These are phyloP conservation scores for Eremochloa ophiuroides DNA, from an alignment of 176 grass and related monocot species.

Conservation along the genomic window DNA sequence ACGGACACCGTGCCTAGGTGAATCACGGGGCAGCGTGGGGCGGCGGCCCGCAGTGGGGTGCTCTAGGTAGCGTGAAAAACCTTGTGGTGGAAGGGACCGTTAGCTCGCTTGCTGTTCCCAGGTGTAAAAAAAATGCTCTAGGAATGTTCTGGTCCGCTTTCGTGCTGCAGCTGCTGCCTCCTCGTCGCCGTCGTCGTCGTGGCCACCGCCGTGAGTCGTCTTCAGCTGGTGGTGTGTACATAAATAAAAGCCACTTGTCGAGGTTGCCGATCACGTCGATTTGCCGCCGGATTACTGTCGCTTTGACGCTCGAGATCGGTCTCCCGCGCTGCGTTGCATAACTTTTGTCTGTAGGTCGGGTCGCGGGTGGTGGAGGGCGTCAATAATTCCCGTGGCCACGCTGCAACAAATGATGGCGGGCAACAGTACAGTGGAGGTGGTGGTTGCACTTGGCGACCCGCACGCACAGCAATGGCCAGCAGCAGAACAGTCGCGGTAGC, in stretches of 20 bases:
- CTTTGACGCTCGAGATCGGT: too few species aligned
- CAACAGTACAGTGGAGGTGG: not conserved
- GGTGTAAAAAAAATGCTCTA: not conserved
- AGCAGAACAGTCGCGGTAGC: not conserved
- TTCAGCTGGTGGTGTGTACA: conserved; percentile 10
- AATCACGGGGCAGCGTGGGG: not conserved
- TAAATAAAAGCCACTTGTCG: not conserved
- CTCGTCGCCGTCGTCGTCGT: not conserved
- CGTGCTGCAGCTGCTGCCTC: too few species aligned
- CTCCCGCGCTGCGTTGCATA: too few species aligned
- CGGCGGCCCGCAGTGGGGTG: accelerated
- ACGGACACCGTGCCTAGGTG: not conserved
- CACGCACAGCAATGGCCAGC: not conserved
- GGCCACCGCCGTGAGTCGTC: not conserved
- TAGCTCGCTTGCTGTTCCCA: not conserved
- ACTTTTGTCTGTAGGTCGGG: not conserved
- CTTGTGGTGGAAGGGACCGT: not conserved
- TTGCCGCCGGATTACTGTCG: too few species aligned
- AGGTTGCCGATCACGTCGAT: not conserved
- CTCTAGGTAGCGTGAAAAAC: not conserved
- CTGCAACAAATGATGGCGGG: conserved; percentile 9
- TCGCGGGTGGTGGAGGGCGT: not conserved
- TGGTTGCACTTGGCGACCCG: not conserved
- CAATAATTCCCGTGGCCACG: not conserved
- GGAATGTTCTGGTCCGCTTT: not conserved